Base-by-base conservation (phyloP, 148 eudicot genomes). In the Simmondsia chinensis region DNA sequence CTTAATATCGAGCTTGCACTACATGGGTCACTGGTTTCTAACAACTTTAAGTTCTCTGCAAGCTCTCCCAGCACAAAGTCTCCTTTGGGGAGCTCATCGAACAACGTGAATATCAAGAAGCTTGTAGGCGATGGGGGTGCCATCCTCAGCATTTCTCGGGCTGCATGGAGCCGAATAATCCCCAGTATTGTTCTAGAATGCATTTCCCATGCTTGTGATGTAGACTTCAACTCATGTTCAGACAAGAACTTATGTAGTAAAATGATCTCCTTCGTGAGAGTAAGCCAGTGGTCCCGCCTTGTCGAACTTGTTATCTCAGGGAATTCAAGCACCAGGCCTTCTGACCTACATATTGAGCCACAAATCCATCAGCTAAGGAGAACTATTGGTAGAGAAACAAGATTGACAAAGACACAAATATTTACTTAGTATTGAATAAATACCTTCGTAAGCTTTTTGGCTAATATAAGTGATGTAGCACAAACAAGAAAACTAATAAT, bases 221-320 rank as follows among this genome's bases (percentile, higher is more conserved):
- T 43, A 2, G 77, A 75, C 19, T 64, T 54, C 9, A 64, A 43
- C 6, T 73, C 57, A 39, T 65, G 64, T 44, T 77, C 69, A 6
- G 30, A 43, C 20, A 86, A 43, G 46, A 93, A 93, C 53, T 60
- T 69, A 63, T 93, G 99, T 10, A 86, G 57, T 9, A 86, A 39
- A 26, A 80, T 73, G 21, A 93, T 50, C 43, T 93, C 99, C 52
- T 71, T 72, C 12, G 77, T 66, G 10, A 93, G 62, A 22, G 94
- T 75, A 40, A 86, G 86, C 99, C 99, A 93, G 31, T 72, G 94
- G 49, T 93, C 87, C 7, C 99, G 87, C 39, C 96, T 79, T 11
- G 99, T 93, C 12, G 94, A 75, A 56, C 99, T 82, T 23, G 84
- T 73, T 54, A 73, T 43, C 64, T 86, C 96, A 0, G 96, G 99